Base-by-base conservation (phyloP, 257 asterid species). In the Fraxinus americana region DNA sequence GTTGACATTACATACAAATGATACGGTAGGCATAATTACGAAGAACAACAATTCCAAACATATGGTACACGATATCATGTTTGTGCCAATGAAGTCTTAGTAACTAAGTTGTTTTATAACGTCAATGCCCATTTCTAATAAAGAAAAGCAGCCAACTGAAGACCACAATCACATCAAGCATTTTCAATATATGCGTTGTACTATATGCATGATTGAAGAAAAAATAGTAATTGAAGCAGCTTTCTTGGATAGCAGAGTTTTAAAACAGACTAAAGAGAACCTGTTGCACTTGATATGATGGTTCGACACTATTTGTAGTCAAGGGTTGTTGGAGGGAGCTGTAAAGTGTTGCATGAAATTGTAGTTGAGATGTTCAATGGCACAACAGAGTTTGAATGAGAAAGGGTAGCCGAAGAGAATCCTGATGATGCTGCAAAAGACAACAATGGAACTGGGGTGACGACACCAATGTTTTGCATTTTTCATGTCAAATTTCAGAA, bases 351-450 rank as follows among this genome's bases (percentile, higher is more conserved):
- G 80, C 70, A 32, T 83, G 87, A 71, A 41, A 85, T 75, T 89
- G 85, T 43, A 83, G 39, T 72, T 75, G 83, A 75, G 90, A 71
- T 30, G 88, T 74, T 67, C 35, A 81, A 69, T 16, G 88, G 78
- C 74, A 83, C 74, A 77, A 86, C 82, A 30, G 90, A 38, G 80
- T 74, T 77, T 27, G 88, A 72, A 77, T 74, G 84, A 9, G 80
- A 79, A 70, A 87, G 27, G 17, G 87, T 83, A 67, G 81, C 41
- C 72, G 96, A 81, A 83, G 97, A 88, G 96, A 91, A 91, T 92
- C 97, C 97, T 91, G 97, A 91, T 92, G 97, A 91, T 92, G 97
- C 97, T 92, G 97, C 96, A 76, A 97, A 82, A 76, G 92, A 77
- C 81, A 83, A 85, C 71, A 88, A 30, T 25, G 92, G 89, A 75